These are phyloP conservation scores for Fusarium decemcellulare DNA, from an alignment of 2,329 filamentous ascomycete species.

Conservation along the genomic window DNA sequence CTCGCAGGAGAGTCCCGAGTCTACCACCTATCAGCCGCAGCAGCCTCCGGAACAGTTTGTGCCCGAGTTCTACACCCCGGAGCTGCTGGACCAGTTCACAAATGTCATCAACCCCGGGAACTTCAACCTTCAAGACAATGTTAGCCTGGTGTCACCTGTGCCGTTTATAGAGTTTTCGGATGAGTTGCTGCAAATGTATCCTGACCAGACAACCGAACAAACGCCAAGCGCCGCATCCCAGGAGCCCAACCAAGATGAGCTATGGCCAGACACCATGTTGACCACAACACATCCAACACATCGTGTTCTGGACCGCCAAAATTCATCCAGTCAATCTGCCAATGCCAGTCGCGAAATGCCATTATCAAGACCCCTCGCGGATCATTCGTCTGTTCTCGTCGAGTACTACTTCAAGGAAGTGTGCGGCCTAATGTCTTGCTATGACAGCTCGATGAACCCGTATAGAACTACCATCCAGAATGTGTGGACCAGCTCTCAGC, in stretches of 20 bases:
- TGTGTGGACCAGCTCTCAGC: constrained; percentile 70
- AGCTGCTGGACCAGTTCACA: constrained; percentile 29
- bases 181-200: constrained; percentile 19
- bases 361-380: constrained; percentile 36
- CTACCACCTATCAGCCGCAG: constrained; percentile 16
- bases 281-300: not conserved
- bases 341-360: constrained; percentile 21
- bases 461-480: constrained; percentile 71
- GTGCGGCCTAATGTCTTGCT: constrained; percentile 73
- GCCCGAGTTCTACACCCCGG: constrained; percentile 21
- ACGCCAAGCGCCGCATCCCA: constrained; percentile 21
- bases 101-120: constrained; percentile 19
- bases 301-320: constrained; percentile 4
- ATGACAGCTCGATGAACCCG: constrained; percentile 73
- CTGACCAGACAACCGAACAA: constrained; percentile 20
- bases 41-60: constrained; percentile 18
- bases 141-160: constrained; percentile 21
- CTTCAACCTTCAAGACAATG: constrained; percentile 8
- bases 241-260: constrained; percentile 27
- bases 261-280: constrained; percentile 20
- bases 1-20: constrained; percentile 15
- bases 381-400: constrained; percentile 69
- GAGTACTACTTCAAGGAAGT: constrained; percentile 77
- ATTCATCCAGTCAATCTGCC: constrained; percentile 3
- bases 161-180: constrained; percentile 32